These are phyloP conservation scores for Candida germanica DNA, from an alignment of 805 yeast genomes.

Conservation along the genomic window DNA sequence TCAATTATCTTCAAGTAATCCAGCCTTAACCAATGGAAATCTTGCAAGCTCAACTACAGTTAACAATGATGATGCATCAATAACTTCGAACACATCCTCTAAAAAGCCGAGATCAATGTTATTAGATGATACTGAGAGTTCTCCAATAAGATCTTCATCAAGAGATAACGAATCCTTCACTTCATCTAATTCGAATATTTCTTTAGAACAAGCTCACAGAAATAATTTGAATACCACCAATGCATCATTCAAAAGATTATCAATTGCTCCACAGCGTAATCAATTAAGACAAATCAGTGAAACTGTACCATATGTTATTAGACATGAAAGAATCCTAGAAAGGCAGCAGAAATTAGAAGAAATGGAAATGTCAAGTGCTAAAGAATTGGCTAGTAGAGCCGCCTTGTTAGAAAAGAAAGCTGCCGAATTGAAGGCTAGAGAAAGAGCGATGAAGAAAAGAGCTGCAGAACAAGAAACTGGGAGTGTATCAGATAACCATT, in stretches of 20 bases:
- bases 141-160: constrained; percentile 20
- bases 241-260: constrained; percentile 40
- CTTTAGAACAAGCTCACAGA: constrained; percentile 21
- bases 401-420: constrained; percentile 74
- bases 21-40: constrained; percentile 16
- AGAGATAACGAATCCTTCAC: constrained; percentile 26
- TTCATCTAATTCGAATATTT: constrained; percentile 30
- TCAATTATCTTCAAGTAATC: constrained; percentile 31
- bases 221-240: constrained; percentile 21
- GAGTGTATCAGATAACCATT: constrained; percentile 4
- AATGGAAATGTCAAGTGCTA: constrained; percentile 73
- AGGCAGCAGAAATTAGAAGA: constrained; percentile 79
- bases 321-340: constrained; percentile 71
- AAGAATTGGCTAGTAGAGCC: constrained; percentile 70
- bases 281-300: constrained; percentile 76
- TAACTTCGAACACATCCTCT: constrained; percentile 16
- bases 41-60: not conserved
- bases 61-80: constrained; percentile 20
- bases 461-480: constrained; percentile 19
- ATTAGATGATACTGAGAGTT: constrained; percentile 20
- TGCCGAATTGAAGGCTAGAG: constrained; percentile 65
- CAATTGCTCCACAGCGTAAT: constrained; percentile 50
- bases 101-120: constrained; percentile 33
- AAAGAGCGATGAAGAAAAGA: constrained; percentile 48
- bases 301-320: constrained; percentile 78